Percentiles rank a stretch among this genome's conserved stretches.
These are phyloP conservation scores for Carallia pectinifolia DNA, from an alignment of 345 rosid genomes.

Conservation along the genomic window DNA sequence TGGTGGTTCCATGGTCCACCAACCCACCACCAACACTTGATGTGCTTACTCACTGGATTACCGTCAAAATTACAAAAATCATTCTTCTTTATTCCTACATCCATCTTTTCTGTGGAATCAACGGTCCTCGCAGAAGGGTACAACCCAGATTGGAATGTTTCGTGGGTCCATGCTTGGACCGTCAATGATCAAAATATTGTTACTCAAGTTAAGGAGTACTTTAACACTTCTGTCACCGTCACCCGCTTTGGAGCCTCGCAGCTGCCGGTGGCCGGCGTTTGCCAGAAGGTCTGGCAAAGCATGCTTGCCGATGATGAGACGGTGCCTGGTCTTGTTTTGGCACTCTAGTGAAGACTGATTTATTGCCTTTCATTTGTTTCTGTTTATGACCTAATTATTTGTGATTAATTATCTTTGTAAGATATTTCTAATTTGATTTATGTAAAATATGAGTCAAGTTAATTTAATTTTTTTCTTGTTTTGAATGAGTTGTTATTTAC, in stretches of 20 bases:
- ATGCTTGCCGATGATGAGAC: conserved; percentile 21
- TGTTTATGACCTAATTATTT: too few species aligned
- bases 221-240: conserved; percentile 29
- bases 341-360: conserved; percentile 4
- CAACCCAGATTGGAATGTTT: conserved; percentile 6
- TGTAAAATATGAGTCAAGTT: too few species aligned
- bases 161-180: conserved; percentile 39
- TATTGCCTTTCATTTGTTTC: too few species aligned
- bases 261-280: neutral
- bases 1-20: conserved; percentile 48
- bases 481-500: too few species aligned
- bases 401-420: too few species aligned
- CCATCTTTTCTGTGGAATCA: conserved; percentile 18
- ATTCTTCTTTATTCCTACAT: conserved; percentile 25
- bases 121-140: conserved; percentile 32
- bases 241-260: conserved; percentile 15
- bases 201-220: conserved; percentile 28
- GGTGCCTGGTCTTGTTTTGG: conserved; percentile 26
- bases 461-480: too few species aligned
- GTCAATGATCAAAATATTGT: conserved; percentile 27
- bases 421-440: too few species aligned
- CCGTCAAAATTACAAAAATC: neutral
- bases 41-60: conserved; percentile 27
- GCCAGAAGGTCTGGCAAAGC: conserved; percentile 29
- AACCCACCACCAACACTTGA: conserved; percentile 28